Conservation (phyloP, 2,329 filamentous ascomycete genomes). For the Conoideocrella luteorostrata region DNA sequence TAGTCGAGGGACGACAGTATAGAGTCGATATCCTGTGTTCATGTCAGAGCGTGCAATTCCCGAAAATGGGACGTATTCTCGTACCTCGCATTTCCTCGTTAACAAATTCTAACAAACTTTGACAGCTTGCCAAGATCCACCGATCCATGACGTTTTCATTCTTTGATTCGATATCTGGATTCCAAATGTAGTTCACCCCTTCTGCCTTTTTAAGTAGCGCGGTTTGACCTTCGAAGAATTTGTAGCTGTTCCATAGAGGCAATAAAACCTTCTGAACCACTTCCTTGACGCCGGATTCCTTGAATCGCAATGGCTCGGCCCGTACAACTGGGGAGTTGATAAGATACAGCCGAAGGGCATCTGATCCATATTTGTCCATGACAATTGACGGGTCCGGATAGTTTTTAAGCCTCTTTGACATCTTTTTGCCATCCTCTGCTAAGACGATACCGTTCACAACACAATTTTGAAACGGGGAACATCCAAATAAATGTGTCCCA, state of each 20-base stretch:
- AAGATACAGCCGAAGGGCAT: slow-evolving; percentile 88
- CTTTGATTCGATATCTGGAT: slow-evolving; percentile 65
- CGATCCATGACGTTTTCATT: slow-evolving; percentile 93
- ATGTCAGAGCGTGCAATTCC: not conserved
- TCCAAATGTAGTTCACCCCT: slow-evolving; percentile 68
- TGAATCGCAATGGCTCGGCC: slow-evolving; percentile 85
- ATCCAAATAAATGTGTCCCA: slow-evolving; percentile 79
- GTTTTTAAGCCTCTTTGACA: slow-evolving; percentile 96
- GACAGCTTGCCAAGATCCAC: slow-evolving; percentile 90
- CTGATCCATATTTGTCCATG: slow-evolving; percentile 83
- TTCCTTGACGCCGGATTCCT: slow-evolving; percentile 87
- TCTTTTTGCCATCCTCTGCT: slow-evolving; percentile 95
- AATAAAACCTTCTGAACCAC: slow-evolving; percentile 87
- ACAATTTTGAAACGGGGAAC: slow-evolving; percentile 86
- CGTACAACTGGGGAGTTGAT: slow-evolving; percentile 95
- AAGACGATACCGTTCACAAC: slow-evolving; percentile 95
- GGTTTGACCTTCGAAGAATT: slow-evolving; percentile 90
- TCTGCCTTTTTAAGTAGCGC: slow-evolving; percentile 80
- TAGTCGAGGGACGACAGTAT: slow-evolving; percentile 85
- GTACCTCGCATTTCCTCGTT: slow-evolving; percentile 83
- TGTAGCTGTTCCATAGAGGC: slow-evolving; percentile 93
- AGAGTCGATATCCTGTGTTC: slow-evolving; percentile 60
- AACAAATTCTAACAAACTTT: slow-evolving; percentile 85
- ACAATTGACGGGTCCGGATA: slow-evolving; percentile 82
- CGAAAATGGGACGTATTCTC: slow-evolving; percentile 16